phyloP scores from a whole-genome alignment of 2,329 filamentous ascomycete genomes.

The Verticillium albo-atrum region DNA sequence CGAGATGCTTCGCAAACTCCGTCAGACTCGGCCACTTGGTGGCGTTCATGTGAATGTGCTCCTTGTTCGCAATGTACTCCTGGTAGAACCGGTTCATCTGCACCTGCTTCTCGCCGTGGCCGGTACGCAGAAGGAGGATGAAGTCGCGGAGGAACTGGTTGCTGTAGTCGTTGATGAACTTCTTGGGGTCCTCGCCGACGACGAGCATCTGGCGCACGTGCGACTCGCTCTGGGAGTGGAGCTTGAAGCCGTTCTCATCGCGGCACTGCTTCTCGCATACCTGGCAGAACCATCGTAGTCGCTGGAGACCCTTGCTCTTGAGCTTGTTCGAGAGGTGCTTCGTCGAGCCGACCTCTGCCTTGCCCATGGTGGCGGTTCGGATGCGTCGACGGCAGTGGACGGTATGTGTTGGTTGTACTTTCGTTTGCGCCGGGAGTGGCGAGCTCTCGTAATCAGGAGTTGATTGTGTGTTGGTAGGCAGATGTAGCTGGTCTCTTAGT shows the following conservation, averaged over 20 bases:
- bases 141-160: constrained; percentile 81
- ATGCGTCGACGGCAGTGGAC: background rate
- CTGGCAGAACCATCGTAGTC: constrained; percentile 88
- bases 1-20: constrained; percentile 84
- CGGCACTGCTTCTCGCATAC: constrained; percentile 63
- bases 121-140: constrained; percentile 68
- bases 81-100: constrained; percentile 94
- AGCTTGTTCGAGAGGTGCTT: constrained; percentile 89
- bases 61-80: constrained; percentile 81
- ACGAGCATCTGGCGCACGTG: constrained; percentile 88
- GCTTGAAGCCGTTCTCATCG: constrained; percentile 89
- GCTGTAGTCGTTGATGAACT: constrained; percentile 77
- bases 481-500: background rate
- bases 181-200: constrained; percentile 82
- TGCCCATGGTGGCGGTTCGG: constrained; percentile 63
- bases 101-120: constrained; percentile 86
- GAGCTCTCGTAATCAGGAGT: background rate
- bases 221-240: constrained; percentile 78
- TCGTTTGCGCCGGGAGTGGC: background rate
- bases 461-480: too few species aligned
- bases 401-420: background rate
- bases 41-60: constrained; percentile 90
- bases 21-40: constrained; percentile 86
- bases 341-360: constrained; percentile 87
- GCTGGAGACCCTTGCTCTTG: constrained; percentile 73